phyloP scores from a whole-genome alignment of 2,329 filamentous ascomycete genomes.

The Paraphaeosphaeria minitans region DNA sequence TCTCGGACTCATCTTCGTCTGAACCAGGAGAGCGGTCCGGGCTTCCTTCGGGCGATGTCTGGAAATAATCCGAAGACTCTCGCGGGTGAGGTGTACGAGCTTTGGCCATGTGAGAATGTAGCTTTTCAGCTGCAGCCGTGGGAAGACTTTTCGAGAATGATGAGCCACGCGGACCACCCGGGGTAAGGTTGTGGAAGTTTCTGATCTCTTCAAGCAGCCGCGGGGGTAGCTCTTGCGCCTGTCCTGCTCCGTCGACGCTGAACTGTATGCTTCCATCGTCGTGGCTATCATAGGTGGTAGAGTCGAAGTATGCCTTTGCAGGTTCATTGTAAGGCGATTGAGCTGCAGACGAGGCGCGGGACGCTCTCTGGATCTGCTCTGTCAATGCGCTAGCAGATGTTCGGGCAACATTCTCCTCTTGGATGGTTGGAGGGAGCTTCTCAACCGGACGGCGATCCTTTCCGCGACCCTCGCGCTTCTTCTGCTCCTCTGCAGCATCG shows the following conservation, averaged over 20 bases:
- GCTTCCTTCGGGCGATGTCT: conserved; percentile 23
- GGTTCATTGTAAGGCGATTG: conserved; percentile 31
- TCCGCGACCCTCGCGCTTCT: conserved; percentile 54
- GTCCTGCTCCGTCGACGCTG: conserved; percentile 11
- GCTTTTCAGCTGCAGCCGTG: conserved; percentile 41
- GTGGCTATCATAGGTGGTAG: conserved; percentile 17
- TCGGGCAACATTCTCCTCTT: conserved; percentile 32
- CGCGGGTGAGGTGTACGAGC: conserved; percentile 25
- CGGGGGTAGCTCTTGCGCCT: conserved; percentile 48
- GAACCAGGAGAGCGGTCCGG: conserved; percentile 35
- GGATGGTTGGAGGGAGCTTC: conserved; percentile 25
- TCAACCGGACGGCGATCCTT: conserved; percentile 45
- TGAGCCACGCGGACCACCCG: conserved; percentile 51
- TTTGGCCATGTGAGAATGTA: conserved; percentile 30
- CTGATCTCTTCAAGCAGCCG: conserved; percentile 62
- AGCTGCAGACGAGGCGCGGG: conserved; percentile 31
- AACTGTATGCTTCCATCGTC: conserved; percentile 11
- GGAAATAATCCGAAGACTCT: conserved; percentile 38
- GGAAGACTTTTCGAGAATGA: conserved; percentile 60
- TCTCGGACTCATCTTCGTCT: conserved; percentile 70
- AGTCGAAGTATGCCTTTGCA: conserved; percentile 37
- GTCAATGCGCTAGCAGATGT: conserved; percentile 19
- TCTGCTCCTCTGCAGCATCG: conserved; percentile 59
- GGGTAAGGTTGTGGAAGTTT: conserved; percentile 59
- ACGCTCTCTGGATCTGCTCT: conserved; percentile 28